Conservation (phyloP, 108 stramenopile species). For the Nitzschia inconspicua region DNA sequence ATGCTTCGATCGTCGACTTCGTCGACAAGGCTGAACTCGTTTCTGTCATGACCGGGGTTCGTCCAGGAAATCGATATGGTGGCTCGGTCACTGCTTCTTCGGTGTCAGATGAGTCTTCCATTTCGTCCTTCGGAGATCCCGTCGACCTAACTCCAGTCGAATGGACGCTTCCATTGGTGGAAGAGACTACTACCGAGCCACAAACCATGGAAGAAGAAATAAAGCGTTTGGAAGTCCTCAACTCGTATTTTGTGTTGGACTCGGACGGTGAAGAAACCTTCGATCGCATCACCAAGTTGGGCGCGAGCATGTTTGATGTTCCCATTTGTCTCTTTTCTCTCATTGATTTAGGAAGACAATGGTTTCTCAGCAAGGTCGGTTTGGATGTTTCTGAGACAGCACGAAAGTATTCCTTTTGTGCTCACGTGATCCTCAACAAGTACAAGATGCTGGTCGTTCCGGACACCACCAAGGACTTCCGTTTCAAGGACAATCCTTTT, state of each 20-base stretch:
- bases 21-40: too few species aligned
- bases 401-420: slow-evolving; percentile 69
- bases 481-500: slow-evolving; percentile 58
- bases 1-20: background rate
- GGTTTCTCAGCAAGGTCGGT: slow-evolving; percentile 55
- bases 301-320: slow-evolving; percentile 45
- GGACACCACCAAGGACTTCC: slow-evolving; percentile 61
- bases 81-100: too few species aligned
- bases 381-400: slow-evolving; percentile 41
- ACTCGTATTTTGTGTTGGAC: slow-evolving; percentile 52
- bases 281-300: slow-evolving; percentile 19
- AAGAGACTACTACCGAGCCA: slow-evolving; percentile 15
- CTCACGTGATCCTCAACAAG: slow-evolving; percentile 54
- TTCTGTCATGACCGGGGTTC: too few species aligned
- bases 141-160: background rate
- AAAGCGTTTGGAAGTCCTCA: slow-evolving; percentile 41
- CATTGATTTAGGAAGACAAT: slow-evolving; percentile 62
- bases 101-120: background rate
- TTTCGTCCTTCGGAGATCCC: background rate
- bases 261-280: slow-evolving; percentile 24
- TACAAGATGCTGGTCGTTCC: slow-evolving; percentile 47
- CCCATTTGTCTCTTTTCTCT: slow-evolving; percentile 60
- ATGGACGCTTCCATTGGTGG: slow-evolving; percentile 12
- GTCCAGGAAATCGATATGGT: too few species aligned
- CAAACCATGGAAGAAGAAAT: slow-evolving; percentile 41